Base-by-base conservation (phyloP, 306 rosid genomes). In the Crataegus laevigata region DNA sequence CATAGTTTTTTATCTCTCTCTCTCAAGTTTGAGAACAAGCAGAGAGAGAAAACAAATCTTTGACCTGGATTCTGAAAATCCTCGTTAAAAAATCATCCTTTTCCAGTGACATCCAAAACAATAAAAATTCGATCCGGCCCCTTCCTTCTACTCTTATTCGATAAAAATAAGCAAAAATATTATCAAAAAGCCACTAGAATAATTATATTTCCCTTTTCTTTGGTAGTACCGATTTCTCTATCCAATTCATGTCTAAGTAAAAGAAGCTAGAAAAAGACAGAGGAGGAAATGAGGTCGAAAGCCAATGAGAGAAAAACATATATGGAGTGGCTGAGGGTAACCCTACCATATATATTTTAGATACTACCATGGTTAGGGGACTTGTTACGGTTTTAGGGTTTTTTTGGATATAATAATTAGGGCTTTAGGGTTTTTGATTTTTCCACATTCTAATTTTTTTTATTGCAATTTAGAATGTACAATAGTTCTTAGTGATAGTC, bases 31-130 rank as follows among this genome's bases (percentile, higher is more conserved):
- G 7, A 1, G 71, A 77, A 34, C 24, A 76, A 15, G 65, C 6
- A 79, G 87, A 78, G 87, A 77, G 74, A 75, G 76, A 12, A 32
- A 79, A 74, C 55, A 75, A 79, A 84, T 80, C 85, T 82, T 88
- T 86, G 90, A 86, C 92, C 84, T 78, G 66, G 61, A 62, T 74
- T 78, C 71, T 68, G 85, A 75, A 79, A 83, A 78, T 73, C 70
- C 83, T 83, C 81, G 69, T 74, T 72, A 73, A 79, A 36, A 61
- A 68, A 77, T 50, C 68, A 25, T 70, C 72, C 70, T 77, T 69
- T 57, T 24, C 26, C 51, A 40, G 77, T 68, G 52, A n/a, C 55
- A 62, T 74, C 52, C 74, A 61, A 29, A 42, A 24, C 80, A 70
- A 70, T 69, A 62, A 68, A 70, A 65, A 58, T 75, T 22, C 45